These are phyloP conservation scores for Penicillium taxi DNA, from an alignment of 495 filamentous ascomycete genomes.

Conservation along the genomic window DNA sequence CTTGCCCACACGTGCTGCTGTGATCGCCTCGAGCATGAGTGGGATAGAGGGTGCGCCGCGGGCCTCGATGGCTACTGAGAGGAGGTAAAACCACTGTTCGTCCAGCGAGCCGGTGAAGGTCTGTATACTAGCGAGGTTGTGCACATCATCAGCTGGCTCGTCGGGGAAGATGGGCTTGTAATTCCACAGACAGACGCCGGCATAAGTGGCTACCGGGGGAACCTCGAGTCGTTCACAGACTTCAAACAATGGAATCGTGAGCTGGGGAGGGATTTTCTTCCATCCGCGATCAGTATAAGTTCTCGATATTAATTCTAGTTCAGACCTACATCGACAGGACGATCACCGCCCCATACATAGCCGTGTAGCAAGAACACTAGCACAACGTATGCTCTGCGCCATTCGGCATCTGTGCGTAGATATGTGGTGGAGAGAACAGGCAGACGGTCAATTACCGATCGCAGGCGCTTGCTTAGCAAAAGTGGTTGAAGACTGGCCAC, in stretches of 20 bases:
- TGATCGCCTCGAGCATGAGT: slow-evolving; percentile 79
- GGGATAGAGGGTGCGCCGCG: slow-evolving; percentile 82
- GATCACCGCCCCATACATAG: slow-evolving; percentile 91
- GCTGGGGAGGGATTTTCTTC: slow-evolving; percentile 73
- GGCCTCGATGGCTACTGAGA: slow-evolving; percentile 93
- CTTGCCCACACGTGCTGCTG: slow-evolving; percentile 67
- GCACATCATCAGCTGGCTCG: slow-evolving; percentile 69
- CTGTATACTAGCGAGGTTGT: slow-evolving; percentile 75
- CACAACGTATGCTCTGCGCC: slow-evolving; percentile 83
- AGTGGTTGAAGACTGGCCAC: slow-evolving; percentile 78
- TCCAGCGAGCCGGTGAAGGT: slow-evolving; percentile 95
- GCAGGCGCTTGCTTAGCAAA: slow-evolving; percentile 72
- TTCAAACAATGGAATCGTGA: slow-evolving; percentile 74
- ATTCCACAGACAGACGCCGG: slow-evolving; percentile 90
- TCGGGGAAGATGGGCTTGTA: slow-evolving; percentile 79
- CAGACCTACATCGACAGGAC: slow-evolving; percentile 58
- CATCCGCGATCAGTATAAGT: too few relatives aligned
- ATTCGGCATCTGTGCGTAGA: slow-evolving; percentile 76
- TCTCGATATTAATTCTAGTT: too few relatives aligned
- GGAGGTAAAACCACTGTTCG: slow-evolving; percentile 96
- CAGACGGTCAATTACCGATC: slow-evolving; percentile 65
- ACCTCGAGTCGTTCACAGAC: slow-evolving; percentile 77
- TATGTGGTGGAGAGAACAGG: slow-evolving; percentile 73
- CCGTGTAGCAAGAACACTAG: slow-evolving; percentile 83
- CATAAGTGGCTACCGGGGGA: slow-evolving; percentile 91